phyloP scores from a whole-genome alignment of 1,139 yeast species.

The Scheffersomyces parashehatae region DNA sequence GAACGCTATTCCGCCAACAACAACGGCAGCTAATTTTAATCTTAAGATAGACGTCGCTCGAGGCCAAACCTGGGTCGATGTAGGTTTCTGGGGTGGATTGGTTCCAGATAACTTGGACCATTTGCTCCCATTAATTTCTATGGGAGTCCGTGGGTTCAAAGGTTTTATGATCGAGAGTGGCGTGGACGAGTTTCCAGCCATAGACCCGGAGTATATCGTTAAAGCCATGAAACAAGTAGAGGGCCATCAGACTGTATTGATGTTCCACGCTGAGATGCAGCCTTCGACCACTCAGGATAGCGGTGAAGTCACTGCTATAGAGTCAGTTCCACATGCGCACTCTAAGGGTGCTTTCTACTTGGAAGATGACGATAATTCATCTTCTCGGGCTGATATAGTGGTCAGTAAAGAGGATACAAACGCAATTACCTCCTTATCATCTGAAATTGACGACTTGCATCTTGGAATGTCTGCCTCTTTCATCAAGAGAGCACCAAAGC shows the following conservation, averaged over 20 bases:
- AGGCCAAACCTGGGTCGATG: slow-evolving; percentile 88
- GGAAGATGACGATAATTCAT: slow-evolving; percentile 13
- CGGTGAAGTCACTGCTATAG: background rate
- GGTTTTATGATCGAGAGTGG: slow-evolving; percentile 91
- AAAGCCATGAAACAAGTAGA: slow-evolving; percentile 64
- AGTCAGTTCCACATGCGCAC: too few species aligned
- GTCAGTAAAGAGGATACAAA: slow-evolving; percentile 3
- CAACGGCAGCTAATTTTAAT: slow-evolving; percentile 74
- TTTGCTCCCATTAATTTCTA: slow-evolving; percentile 69
- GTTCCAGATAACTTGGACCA: slow-evolving; percentile 74
- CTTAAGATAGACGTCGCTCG: slow-evolving; percentile 75
- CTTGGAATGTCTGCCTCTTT: slow-evolving; percentile 51
- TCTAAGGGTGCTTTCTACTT: slow-evolving; percentile 14
- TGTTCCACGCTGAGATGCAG: slow-evolving; percentile 95
- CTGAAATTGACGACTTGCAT: slow-evolving; percentile 36
- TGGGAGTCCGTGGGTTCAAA: slow-evolving; percentile 91
- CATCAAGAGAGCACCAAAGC: slow-evolving; percentile 41
- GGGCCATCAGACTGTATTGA: slow-evolving; percentile 65
- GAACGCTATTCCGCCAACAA: slow-evolving; percentile 94
- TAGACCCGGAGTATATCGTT: slow-evolving; percentile 60
- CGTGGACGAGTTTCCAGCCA: slow-evolving; percentile 90
- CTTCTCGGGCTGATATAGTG: slow-evolving; percentile 6
- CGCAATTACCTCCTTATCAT: slow-evolving; percentile 7
- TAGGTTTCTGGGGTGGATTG: slow-evolving; percentile 95
- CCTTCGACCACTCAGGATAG: slow-evolving; percentile 20